Conservation (phyloP, 108 stramenopile species). For the Nitzschia inconspicua region DNA sequence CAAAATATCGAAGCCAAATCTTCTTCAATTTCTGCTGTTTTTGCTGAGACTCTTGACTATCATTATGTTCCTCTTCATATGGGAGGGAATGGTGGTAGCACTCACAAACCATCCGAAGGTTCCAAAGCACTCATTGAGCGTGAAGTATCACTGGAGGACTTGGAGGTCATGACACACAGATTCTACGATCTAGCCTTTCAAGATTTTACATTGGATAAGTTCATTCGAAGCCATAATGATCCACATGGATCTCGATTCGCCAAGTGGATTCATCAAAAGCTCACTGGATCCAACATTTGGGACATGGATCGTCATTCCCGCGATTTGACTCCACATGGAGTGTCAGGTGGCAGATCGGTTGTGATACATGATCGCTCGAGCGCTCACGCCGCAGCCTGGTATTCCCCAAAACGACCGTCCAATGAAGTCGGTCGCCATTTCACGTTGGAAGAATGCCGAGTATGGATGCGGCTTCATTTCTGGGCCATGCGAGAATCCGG, state of each 20-base stretch:
- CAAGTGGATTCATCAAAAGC: slow-evolving; percentile 71
- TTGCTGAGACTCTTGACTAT: slow-evolving; percentile 9
- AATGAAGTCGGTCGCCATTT: slow-evolving; percentile 55
- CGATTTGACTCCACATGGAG: neutral
- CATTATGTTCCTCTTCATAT: slow-evolving; percentile 44
- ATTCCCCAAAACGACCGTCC: slow-evolving; percentile 52
- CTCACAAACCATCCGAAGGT: slow-evolving; percentile 32
- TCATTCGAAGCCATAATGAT: slow-evolving; percentile 59
- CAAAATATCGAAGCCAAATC: neutral
- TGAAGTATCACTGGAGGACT: slow-evolving; percentile 38
- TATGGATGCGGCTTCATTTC: slow-evolving; percentile 78
- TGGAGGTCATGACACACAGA: slow-evolving; percentile 42
- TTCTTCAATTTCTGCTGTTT: no score
- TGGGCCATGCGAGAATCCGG: slow-evolving; percentile 60
- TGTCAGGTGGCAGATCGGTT: slow-evolving; percentile 12
- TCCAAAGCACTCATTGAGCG: slow-evolving; percentile 32
- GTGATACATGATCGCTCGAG: slow-evolving; percentile 66
- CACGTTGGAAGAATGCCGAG: slow-evolving; percentile 57
- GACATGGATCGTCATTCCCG: slow-evolving; percentile 48
- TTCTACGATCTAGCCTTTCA: slow-evolving; percentile 62
- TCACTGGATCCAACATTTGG: slow-evolving; percentile 58
- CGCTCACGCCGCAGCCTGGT: slow-evolving; percentile 71
- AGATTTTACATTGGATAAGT: slow-evolving; percentile 57
- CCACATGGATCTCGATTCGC: slow-evolving; percentile 67
- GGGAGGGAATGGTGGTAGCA: slow-evolving; percentile 34